These are phyloP conservation scores for Calonectria naviculata DNA, from an alignment of 2,329 filamentous ascomycete species.

Conservation along the genomic window DNA sequence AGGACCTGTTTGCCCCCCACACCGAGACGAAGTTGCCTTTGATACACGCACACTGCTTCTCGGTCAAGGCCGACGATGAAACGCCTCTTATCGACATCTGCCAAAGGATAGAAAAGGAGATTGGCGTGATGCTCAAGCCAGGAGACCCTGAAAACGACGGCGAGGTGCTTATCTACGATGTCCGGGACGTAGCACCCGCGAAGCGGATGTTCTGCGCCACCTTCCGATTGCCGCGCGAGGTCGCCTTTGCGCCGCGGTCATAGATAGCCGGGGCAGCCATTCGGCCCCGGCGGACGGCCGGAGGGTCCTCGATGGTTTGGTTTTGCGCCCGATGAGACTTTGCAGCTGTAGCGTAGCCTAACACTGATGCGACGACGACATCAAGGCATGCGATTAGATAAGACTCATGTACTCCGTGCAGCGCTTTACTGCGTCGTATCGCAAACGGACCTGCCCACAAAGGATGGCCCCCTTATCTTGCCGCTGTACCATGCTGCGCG, in stretches of 20 bases:
- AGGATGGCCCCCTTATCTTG: slow-evolving; percentile 6
- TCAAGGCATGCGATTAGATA: slow-evolving; percentile 6
- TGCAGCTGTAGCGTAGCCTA: slow-evolving; percentile 11
- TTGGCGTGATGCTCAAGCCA: slow-evolving; percentile 53
- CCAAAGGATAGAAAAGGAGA: slow-evolving; percentile 52
- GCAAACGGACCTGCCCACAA: slow-evolving; percentile 7
- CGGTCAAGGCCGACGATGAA: slow-evolving; percentile 82
- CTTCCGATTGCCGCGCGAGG: slow-evolving; percentile 84
- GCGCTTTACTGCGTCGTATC: slow-evolving; percentile 2
- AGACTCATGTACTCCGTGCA: not conserved
- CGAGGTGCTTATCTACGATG: slow-evolving; percentile 71
- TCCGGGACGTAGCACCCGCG: slow-evolving; percentile 89
- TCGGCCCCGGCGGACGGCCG: slow-evolving; percentile 30
- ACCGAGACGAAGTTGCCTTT: slow-evolving; percentile 75
- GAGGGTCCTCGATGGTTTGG: slow-evolving; percentile 14
- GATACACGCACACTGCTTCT: slow-evolving; percentile 96
- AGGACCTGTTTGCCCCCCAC: slow-evolving; percentile 72
- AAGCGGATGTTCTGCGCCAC: slow-evolving; percentile 98
- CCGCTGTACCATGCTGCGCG: not conserved
- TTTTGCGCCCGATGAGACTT: slow-evolving; percentile 12
- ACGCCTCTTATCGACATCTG: slow-evolving; percentile 65
- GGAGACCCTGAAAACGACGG: slow-evolving; percentile 59
- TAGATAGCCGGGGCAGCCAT: slow-evolving; percentile 32
- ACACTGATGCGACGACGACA: slow-evolving; percentile 9
- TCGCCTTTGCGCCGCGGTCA: slow-evolving; percentile 74